Evolutionary conservation across 441 rosid species (phyloP), one percentile per base, ranked within the genome.

Genomic region (Flueggea neowawraea): DNA sequence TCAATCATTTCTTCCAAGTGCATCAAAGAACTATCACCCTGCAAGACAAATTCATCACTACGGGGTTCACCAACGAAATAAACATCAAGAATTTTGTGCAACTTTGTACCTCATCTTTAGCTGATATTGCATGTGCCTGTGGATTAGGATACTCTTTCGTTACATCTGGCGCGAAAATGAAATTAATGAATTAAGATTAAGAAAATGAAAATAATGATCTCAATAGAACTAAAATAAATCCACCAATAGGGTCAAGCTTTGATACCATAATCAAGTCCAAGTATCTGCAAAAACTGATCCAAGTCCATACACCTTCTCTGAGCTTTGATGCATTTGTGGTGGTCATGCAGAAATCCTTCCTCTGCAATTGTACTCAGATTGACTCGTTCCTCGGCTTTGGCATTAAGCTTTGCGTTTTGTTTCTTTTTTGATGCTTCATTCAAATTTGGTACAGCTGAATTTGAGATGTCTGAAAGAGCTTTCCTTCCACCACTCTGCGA

Each of bases 401-500:
- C 76, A 55, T 62, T 32, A 52, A 72, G 61, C 67, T 71, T 81
- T 5, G 60, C 52, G 31, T 65, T 63, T 43, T 47, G 39, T 32
- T 60, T 66, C 67, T 73, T 81, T 75, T 81, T 84, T 39, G 73
- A 39, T 16, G 65, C 64, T 75, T 73, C 78, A 1, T 66, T 72
- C 58, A 54, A 55, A 31, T 53, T 67, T 16, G 69, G 72, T 64
- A 71, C 76, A 4, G 68, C 75, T 0, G 83, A 80, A 64, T 87
- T 87, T 50, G 93, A 87, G 60, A 82, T 87, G 75, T 87, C 89
- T 14, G 81, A 64, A 16, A 87, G 86, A 0, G 77, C 79, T 62
- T 79, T 84, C 74, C 88, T 79, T 8, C 61, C 65, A 53, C 57
- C 60, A 4, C 58, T 22, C 59, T 58, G 78, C 2, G n/a, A 57